phyloP scores from a whole-genome alignment of 2,329 filamentous ascomycete species.

The Pestalotiopsis sp. region DNA sequence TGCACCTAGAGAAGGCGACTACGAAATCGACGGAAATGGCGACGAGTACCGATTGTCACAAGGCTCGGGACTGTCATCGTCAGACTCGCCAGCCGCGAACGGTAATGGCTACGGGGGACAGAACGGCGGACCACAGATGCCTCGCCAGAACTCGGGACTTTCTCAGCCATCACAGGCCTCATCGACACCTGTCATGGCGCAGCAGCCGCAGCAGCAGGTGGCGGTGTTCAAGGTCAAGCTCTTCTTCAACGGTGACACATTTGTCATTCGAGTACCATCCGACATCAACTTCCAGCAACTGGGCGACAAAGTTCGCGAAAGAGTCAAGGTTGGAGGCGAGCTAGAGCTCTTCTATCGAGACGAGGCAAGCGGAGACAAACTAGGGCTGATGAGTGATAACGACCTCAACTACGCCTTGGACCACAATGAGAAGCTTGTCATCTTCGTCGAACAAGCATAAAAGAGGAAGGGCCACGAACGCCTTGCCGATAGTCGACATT shows the following conservation, averaged over 20 bases:
- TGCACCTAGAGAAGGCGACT: conserved; percentile 85
- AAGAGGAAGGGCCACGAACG: not conserved
- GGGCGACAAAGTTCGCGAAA: conserved; percentile 80
- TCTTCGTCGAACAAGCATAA: conserved; percentile 65
- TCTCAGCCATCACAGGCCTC: conserved; percentile 60
- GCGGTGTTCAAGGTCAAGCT: conserved; percentile 89
- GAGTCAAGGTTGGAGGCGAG: conserved; percentile 71
- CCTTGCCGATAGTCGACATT: not conserved
- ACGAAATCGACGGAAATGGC: conserved; percentile 79
- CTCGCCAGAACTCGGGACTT: conserved; percentile 47
- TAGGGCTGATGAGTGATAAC: conserved; percentile 74
- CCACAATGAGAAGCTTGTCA: conserved; percentile 83
- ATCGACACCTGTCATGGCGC: conserved; percentile 49
- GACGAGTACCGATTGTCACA: conserved; percentile 77
- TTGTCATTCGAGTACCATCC: conserved; percentile 84
- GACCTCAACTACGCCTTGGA: conserved; percentile 81
- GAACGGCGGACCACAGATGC: conserved; percentile 50
- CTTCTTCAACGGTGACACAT: conserved; percentile 88
- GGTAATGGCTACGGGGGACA: conserved; percentile 57
- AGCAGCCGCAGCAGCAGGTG: conserved; percentile 36
- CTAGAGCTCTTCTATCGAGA: conserved; percentile 85
- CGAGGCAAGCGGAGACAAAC: conserved; percentile 74
- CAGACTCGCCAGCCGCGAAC: conserved; percentile 62
- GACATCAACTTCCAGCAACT: conserved; percentile 79
- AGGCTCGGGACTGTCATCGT: conserved; percentile 68